Evolutionary conservation across 225 moss, liverwort and hornwort genomes (phyloP).

Genomic region (Sphagnum tenellum): DNA sequence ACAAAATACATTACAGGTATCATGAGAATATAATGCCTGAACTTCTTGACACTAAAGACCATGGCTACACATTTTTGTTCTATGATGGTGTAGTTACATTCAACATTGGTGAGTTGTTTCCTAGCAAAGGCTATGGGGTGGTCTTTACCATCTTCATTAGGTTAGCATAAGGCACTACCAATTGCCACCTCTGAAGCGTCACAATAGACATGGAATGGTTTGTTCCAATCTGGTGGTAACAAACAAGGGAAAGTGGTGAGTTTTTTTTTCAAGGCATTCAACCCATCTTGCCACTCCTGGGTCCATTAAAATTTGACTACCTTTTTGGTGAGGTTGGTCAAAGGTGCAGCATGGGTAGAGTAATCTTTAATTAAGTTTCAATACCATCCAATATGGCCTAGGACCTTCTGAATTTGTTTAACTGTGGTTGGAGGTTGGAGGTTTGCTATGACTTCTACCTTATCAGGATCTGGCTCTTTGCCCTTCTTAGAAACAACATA

Average conservation of each 20-base stretch:
- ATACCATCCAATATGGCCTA: neutral
- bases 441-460: neutral
- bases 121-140: neutral
- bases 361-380: neutral
- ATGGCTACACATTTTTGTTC: neutral
- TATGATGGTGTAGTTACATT: constrained; percentile 2
- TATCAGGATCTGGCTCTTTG: neutral
- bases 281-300: neutral
- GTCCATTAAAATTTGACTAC: neutral
- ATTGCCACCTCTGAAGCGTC: neutral
- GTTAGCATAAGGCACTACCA: neutral
- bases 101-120: neutral
- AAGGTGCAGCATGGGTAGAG: neutral
- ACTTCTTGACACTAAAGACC: neutral
- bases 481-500: neutral
- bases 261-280: neutral
- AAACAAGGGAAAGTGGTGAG: neutral
- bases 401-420: neutral
- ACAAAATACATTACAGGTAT: neutral
- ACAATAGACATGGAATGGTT: neutral
- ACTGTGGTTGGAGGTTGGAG: neutral
- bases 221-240: neutral
- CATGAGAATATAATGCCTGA: neutral
- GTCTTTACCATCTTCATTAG: neutral
- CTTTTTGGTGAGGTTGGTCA: constrained; percentile 2